Conservation (phyloP, 305 asterid genomes). For the Solanum hybrid region DNA sequence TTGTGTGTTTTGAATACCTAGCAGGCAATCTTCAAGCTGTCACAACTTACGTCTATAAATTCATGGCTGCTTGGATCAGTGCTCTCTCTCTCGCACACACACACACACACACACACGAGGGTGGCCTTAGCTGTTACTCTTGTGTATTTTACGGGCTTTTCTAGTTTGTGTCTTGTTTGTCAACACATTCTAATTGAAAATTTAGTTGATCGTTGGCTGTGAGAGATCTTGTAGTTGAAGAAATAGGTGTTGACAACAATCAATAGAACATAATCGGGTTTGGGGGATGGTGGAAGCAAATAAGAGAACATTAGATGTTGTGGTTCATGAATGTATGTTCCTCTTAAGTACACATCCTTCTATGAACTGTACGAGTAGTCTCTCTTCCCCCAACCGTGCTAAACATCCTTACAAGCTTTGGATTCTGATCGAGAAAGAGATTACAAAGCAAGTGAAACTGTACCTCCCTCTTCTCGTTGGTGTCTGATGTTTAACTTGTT, state of each 20-base stretch:
- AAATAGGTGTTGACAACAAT: neutral
- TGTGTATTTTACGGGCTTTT: neutral
- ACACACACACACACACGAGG: accelerated
- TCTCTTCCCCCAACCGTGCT: neutral
- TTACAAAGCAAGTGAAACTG: neutral
- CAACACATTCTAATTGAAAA: neutral
- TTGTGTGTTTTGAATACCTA: neutral
- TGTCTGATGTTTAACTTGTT: neutral
- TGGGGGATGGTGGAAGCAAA: neutral
- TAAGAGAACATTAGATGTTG: neutral
- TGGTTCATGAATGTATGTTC: neutral
- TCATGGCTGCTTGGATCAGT: neutral
- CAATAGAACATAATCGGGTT: neutral
- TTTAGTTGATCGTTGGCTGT: neutral
- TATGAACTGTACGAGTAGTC: neutral
- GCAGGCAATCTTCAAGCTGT: neutral
- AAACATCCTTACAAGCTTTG: neutral
- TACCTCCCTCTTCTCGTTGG: neutral
- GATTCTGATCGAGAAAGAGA: neutral
- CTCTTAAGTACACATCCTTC: neutral
- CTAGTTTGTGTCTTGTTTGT: neutral
- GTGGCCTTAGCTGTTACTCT: neutral
- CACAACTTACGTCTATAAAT: neutral
- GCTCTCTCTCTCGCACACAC: neutral
- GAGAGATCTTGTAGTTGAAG: neutral